phyloP scores from a whole-genome alignment of 2,329 filamentous ascomycete genomes.

The Bipolaris oryzae region DNA sequence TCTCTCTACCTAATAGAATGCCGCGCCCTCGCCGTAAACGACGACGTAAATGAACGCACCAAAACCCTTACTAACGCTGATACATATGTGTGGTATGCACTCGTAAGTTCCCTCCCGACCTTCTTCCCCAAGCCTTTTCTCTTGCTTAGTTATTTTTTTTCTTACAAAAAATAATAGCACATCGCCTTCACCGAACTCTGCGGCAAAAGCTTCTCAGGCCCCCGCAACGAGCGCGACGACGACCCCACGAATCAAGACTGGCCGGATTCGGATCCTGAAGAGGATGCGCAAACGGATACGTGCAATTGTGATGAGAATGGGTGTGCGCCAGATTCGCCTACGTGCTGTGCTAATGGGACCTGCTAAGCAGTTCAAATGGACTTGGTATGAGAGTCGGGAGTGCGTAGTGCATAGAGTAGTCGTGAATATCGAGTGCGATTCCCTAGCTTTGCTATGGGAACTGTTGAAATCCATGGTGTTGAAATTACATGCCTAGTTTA shows the following conservation, averaged over 20 bases:
- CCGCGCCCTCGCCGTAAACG: not conserved
- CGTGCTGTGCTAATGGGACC: not conserved
- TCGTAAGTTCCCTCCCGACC: not conserved
- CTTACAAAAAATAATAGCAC: not conserved
- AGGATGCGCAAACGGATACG: constrained; percentile 1
- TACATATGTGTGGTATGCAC: constrained; percentile 9
- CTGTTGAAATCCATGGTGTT: too few relatives aligned
- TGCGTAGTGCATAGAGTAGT: too few relatives aligned
- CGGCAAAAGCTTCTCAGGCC: not conserved
- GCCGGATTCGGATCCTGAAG: constrained; percentile 7
- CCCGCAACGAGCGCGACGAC: constrained; percentile 7
- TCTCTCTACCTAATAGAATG: not conserved
- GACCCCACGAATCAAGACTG: not conserved
- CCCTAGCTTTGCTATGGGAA: too few relatives aligned
- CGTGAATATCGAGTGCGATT: too few relatives aligned
- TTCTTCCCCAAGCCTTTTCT: not conserved
- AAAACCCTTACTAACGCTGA: constrained; percentile 5
- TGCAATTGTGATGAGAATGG: constrained; percentile 5
- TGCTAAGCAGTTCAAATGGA: not conserved
- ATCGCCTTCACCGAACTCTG: constrained; percentile 10
- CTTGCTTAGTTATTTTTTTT: not conserved
- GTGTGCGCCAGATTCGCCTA: constrained; percentile 1
- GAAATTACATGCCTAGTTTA: constrained; percentile 27
- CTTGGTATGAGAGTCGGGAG: too few relatives aligned
- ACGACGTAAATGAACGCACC: not conserved